Conservation (phyloP, 2,329 filamentous ascomycete species). For the Epichloe typhina region DNA sequence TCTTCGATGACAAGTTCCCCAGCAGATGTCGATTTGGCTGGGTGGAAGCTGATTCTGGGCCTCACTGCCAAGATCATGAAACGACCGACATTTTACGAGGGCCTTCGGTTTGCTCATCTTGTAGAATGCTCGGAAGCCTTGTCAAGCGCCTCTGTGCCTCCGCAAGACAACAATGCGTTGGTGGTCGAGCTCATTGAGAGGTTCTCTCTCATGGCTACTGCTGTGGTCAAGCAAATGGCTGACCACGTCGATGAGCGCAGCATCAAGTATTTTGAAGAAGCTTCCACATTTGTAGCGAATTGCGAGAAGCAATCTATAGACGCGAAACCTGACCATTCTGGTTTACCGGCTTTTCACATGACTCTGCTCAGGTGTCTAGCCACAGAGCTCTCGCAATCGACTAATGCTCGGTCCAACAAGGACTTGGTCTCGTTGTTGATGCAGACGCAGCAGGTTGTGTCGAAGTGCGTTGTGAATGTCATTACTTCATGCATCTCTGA, state of each 20-base stretch:
- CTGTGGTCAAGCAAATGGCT: slow-evolving; percentile 29
- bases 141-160: slow-evolving; percentile 13
- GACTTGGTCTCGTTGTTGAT: slow-evolving; percentile 13
- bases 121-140: slow-evolving; percentile 21
- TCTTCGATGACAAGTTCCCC: slow-evolving; percentile 14
- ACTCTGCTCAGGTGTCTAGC: slow-evolving; percentile 24
- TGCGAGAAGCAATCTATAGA: slow-evolving; percentile 9
- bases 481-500: slow-evolving; percentile 16
- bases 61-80: slow-evolving; percentile 36
- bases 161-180: slow-evolving; percentile 12
- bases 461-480: slow-evolving; percentile 14
- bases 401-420: slow-evolving; percentile 13
- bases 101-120: slow-evolving; percentile 27
- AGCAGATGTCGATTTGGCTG: slow-evolving; percentile 13
- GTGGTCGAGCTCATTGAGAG: slow-evolving; percentile 21
- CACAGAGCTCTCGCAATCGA: slow-evolving; percentile 15
- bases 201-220: slow-evolving; percentile 18
- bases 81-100: slow-evolving; percentile 37
- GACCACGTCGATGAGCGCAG: slow-evolving; percentile 30
- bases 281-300: slow-evolving; percentile 14
- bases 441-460: slow-evolving; percentile 15
- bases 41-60: slow-evolving; percentile 27
- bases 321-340: background rate
- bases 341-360: slow-evolving; percentile 19
- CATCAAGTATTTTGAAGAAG: slow-evolving; percentile 23